Evolutionary conservation across 108 stramenopile species (phyloP), one percentile per base, ranked within the genome.

Genomic region (Pseudonitzschia pungens): DNA sequence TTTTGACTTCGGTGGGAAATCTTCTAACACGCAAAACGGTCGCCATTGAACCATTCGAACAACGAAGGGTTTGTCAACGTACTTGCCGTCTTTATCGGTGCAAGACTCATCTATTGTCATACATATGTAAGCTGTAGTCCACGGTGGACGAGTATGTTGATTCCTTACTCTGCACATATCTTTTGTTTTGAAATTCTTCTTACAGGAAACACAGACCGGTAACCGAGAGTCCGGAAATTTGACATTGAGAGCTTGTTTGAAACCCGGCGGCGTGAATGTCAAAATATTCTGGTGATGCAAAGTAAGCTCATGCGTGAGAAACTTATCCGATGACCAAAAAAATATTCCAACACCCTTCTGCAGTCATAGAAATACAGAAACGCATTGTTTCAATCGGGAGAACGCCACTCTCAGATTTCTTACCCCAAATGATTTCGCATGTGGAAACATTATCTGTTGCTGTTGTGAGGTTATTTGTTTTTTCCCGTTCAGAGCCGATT

Each of bases 151-250:
- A 29, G 87, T 89, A 71, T 94, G 93, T 4, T 69, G 69, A 69
- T 94, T 90, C 18, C 93, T 82, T 0, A 85, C 89, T 32, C 93
- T 83, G 70, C 93, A 94, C 72, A 88, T 79, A 41, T 94, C 93
- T 33, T 88, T 58, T 18, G 87, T 90, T 73, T 92, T 92, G 74
- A 86, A 94, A 70, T 94, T 94, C 81, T 94, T 94, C 72, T 94
- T 92, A 71, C 93, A 94, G 31, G 79, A 80, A 59, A 84, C 88
- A 70, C 93, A 94, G 11, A 94, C 93, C 8, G 93, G 83, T 3
- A 94, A 66, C 20, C 91, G 82, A 14, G 84, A 84, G 48, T 90
- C 89, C 52, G 89, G 89, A 68, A 94, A 94, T 40, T 90, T 87
- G 15, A 92, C 86, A 62, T 94, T 87, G 22, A 94, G 72, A 6